These are phyloP conservation scores for Verticillium klebahnii DNA, from an alignment of 2,329 filamentous ascomycete species.

Conservation along the genomic window DNA sequence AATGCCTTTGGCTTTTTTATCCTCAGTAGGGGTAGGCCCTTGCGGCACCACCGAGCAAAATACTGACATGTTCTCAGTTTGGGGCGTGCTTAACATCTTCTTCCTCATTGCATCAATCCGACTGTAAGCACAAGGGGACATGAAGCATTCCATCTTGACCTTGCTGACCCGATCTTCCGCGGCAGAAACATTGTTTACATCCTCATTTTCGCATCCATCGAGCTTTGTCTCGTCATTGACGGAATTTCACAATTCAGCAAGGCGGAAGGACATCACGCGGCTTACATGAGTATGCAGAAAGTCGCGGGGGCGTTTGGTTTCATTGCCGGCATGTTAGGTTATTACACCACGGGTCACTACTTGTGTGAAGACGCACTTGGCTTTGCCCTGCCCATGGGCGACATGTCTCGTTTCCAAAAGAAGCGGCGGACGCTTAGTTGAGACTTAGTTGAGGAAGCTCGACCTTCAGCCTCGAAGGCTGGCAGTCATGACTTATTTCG, in stretches of 20 bases:
- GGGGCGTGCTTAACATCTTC: constrained; percentile 20
- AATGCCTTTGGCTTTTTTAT: constrained; percentile 23
- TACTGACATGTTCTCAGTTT: constrained; percentile 15
- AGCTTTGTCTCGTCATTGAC: constrained; percentile 20
- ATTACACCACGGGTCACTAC: constrained; percentile 17
- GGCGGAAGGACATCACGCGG: constrained; percentile 15
- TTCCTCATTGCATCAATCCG: constrained; percentile 19
- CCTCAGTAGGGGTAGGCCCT: constrained; percentile 12
- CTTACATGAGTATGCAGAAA: constrained; percentile 10
- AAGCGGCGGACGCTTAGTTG: background rate
- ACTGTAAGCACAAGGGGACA: constrained; percentile 11
- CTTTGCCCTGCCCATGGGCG: constrained; percentile 18
- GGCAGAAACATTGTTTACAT: constrained; percentile 21
- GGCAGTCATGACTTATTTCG: no score
- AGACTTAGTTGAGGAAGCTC: background rate
- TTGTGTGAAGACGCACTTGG: constrained; percentile 19
- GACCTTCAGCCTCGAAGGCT: no score
- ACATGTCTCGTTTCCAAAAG: background rate
- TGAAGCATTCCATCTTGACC: background rate
- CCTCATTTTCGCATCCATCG: constrained; percentile 16
- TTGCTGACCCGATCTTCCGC: background rate
- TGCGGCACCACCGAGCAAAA: background rate
- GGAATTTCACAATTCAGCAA: constrained; percentile 16
- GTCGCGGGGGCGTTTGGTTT: constrained; percentile 20
- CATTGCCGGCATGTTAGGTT: constrained; percentile 18